These are phyloP conservation scores for Ulvella scutata DNA, from an alignment of 139 green algal genomes.

Conservation along the genomic window DNA sequence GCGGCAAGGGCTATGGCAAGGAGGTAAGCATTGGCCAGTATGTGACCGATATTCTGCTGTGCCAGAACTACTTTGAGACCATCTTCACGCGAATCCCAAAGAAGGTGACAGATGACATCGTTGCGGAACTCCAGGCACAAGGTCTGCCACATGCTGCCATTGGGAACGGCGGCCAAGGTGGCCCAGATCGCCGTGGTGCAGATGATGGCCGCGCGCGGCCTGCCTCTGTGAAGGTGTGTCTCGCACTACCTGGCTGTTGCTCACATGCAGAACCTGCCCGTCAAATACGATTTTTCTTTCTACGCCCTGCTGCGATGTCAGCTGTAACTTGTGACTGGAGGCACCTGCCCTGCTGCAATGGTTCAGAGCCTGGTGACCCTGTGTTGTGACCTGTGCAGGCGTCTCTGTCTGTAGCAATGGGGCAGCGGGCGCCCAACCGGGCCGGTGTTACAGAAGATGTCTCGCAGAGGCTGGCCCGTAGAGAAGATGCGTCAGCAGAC, in stretches of 20 bases:
- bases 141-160: constrained; percentile 50
- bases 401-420: constrained; percentile 77
- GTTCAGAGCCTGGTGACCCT: neutral
- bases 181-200: constrained; percentile 50
- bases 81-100: constrained; percentile 91
- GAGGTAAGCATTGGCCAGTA: constrained; percentile 70
- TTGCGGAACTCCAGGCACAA: constrained; percentile 32
- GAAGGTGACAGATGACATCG: constrained; percentile 58
- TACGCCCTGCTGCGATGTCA: neutral
- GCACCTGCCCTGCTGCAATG: neutral
- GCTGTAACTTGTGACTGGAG: neutral
- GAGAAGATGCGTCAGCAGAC: neutral
- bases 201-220: constrained; percentile 48
- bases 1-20: constrained; percentile 23
- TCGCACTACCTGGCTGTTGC: neutral
- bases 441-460: constrained; percentile 45
- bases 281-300: neutral
- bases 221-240: constrained; percentile 63
- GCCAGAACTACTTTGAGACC: constrained; percentile 96
- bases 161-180: constrained; percentile 66
- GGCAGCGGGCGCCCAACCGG: constrained; percentile 80
- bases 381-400: constrained; percentile 14
- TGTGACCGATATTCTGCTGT: constrained; percentile 73
- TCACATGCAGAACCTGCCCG: neutral
- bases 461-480: neutral